Conservation (phyloP, 805 yeast genomes). For the Candida hungchunana region DNA sequence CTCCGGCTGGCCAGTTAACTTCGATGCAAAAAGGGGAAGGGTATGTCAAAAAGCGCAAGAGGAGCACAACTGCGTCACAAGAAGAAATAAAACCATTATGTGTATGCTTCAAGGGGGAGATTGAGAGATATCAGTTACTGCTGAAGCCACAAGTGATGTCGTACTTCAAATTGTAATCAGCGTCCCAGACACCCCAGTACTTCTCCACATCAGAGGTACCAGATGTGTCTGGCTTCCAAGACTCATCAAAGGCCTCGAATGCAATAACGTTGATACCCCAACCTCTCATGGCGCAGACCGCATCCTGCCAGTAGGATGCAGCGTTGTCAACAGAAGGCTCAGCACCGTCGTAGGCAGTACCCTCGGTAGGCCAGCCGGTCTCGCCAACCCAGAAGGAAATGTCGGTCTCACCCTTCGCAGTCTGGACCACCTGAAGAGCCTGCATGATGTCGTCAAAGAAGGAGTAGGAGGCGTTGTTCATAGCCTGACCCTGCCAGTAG, state of each 20-base stretch:
- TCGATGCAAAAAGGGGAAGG: no score
- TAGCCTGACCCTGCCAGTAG: constrained; percentile 97
- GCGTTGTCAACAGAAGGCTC: constrained; percentile 74
- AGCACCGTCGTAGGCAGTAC: constrained; percentile 65
- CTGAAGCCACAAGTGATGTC: constrained; percentile 44
- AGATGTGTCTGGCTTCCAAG: constrained; percentile 91
- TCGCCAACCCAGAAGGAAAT: constrained; percentile 94
- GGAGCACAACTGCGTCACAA: no score
- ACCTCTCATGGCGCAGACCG: constrained; percentile 88
- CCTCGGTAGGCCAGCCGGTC: constrained; percentile 95
- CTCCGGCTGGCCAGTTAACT: no score
- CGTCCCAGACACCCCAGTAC: constrained; percentile 89
- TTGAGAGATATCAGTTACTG: no score
- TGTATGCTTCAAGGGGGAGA: no score
- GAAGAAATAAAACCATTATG: no score
- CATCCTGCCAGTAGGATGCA: constrained; percentile 76
- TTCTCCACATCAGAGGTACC: constrained; percentile 85
- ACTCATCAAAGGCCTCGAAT: constrained; percentile 94
- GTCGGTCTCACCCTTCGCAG: constrained; percentile 81
- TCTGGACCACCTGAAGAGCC: constrained; percentile 85
- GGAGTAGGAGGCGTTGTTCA: constrained; percentile 78
- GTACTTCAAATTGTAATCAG: constrained; percentile 43
- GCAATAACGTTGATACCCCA: constrained; percentile 94
- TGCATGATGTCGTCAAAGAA: constrained; percentile 98
- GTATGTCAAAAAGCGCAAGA: no score